phyloP scores from a whole-genome alignment of 2,329 filamentous ascomycete genomes.

The Gremmenia infestans region DNA sequence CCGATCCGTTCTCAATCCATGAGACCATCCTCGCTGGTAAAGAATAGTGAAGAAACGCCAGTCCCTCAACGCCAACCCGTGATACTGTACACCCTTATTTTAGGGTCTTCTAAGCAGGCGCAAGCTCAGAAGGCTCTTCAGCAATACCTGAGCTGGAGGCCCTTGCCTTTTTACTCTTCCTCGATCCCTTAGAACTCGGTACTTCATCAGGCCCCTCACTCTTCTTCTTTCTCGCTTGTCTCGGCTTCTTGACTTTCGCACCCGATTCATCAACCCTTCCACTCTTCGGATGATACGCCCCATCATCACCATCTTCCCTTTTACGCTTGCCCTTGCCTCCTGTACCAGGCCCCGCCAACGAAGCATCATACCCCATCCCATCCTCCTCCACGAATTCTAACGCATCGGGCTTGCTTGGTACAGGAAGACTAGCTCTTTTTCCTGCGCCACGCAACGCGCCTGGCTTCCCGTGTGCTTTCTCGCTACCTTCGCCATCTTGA shows the following conservation, averaged over 20 bases:
- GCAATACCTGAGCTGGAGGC: background rate
- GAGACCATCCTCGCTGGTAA: too few species aligned
- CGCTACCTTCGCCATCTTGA: constrained; percentile 45
- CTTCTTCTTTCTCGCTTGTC: constrained; percentile 25
- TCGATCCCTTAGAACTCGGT: background rate
- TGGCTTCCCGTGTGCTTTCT: constrained; percentile 38
- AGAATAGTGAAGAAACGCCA: background rate
- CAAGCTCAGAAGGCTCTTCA: background rate
- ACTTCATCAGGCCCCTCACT: constrained; percentile 12
- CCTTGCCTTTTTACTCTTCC: constrained; percentile 5
- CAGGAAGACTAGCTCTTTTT: constrained; percentile 30
- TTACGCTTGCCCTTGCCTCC: constrained; percentile 37
- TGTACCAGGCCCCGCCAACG: constrained; percentile 16
- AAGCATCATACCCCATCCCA: constrained; percentile 31
- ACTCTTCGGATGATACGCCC: constrained; percentile 54
- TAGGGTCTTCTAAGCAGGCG: too few species aligned
- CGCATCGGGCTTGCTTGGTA: constrained; percentile 28
- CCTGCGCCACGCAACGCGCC: constrained; percentile 32
- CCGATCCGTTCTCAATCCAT: too few species aligned
- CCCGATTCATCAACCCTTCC: constrained; percentile 32
- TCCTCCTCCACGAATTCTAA: constrained; percentile 34
- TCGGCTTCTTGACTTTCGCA: constrained; percentile 24
- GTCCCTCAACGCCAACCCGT: background rate
- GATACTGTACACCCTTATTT: background rate
- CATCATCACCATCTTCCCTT: constrained; percentile 47